Evolutionary conservation across 1,284 basidiomycete species (phyloP).

Genomic region (Xerocomus amazonicus): DNA sequence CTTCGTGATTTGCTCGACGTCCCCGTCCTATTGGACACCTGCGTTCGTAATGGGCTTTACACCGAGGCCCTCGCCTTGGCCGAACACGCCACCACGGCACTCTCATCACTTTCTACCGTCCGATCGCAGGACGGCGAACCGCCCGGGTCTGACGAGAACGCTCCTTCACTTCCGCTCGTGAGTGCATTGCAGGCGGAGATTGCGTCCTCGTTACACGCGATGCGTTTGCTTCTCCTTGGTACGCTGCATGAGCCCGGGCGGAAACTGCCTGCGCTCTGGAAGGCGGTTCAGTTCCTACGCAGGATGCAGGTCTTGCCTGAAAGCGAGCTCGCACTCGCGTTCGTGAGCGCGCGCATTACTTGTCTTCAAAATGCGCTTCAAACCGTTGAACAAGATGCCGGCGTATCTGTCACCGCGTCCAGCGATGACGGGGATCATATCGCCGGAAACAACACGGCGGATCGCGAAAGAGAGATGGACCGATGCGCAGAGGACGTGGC

Average conservation of each 20-base stretch:
- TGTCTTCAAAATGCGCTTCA: slow-evolving; percentile 48
- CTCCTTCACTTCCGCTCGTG: slow-evolving; percentile 43
- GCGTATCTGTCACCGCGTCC: slow-evolving; percentile 19
- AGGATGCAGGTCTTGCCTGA: slow-evolving; percentile 68
- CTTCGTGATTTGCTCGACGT: slow-evolving; percentile 88
- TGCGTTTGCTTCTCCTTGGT: slow-evolving; percentile 74
- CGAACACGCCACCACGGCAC: slow-evolving; percentile 29
- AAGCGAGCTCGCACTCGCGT: slow-evolving; percentile 63
- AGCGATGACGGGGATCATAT: slow-evolving; percentile 11
- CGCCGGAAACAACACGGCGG: slow-evolving; percentile 19
- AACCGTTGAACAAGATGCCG: slow-evolving; percentile 41
- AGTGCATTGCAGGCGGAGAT: slow-evolving; percentile 70
- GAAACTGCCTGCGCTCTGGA: slow-evolving; percentile 87
- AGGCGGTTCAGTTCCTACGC: slow-evolving; percentile 81
- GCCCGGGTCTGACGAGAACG: slow-evolving; percentile 19
- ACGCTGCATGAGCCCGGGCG: slow-evolving; percentile 76
- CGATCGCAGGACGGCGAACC: slow-evolving; percentile 16
- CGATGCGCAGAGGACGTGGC: slow-evolving; percentile 67
- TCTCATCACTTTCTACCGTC: slow-evolving; percentile 27
- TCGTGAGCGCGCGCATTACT: slow-evolving; percentile 59
- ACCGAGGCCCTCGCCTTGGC: slow-evolving; percentile 74
- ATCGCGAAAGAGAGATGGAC: slow-evolving; percentile 38
- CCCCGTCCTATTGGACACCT: slow-evolving; percentile 86
- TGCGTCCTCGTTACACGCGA: slow-evolving; percentile 67
- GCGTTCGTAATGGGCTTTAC: slow-evolving; percentile 88